These are phyloP conservation scores for Hypsizygus ulmarius DNA, from an alignment of 1,284 basidiomycete genomes.

Conservation along the genomic window DNA sequence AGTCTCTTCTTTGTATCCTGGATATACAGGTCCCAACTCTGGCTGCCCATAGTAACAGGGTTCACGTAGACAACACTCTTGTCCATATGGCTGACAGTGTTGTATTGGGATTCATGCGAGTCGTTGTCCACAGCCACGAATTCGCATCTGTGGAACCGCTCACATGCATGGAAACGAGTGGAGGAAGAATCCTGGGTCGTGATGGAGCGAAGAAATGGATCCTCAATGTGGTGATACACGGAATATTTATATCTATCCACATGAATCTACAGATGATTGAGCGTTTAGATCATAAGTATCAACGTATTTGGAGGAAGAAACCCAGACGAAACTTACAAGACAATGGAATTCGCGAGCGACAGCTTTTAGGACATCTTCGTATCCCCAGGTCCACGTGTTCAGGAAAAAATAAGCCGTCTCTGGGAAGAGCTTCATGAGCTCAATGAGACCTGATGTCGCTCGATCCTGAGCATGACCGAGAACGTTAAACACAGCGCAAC, in stretches of 20 bases:
- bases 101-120: slow-evolving; percentile 19
- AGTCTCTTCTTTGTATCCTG: slow-evolving; percentile 44
- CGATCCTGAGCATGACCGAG: slow-evolving; percentile 43
- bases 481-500: neutral
- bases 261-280: slow-evolving; percentile 70
- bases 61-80: slow-evolving; percentile 75
- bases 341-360: slow-evolving; percentile 63
- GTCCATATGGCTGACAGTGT: slow-evolving; percentile 39
- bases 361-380: slow-evolving; percentile 81
- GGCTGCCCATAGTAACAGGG: slow-evolving; percentile 60
- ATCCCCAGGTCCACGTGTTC: slow-evolving; percentile 93
- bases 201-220: slow-evolving; percentile 64
- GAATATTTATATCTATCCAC: slow-evolving; percentile 83
- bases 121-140: slow-evolving; percentile 50
- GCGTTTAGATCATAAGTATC: neutral
- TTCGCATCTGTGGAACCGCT: slow-evolving; percentile 74
- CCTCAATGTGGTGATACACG: slow-evolving; percentile 59
- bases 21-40: slow-evolving; percentile 63
- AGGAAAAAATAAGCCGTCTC: slow-evolving; percentile 76
- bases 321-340: slow-evolving; percentile 40
- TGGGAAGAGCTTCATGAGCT: slow-evolving; percentile 70
- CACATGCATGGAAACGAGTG: slow-evolving; percentile 91
- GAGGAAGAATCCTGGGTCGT: slow-evolving; percentile 57
- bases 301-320: neutral
- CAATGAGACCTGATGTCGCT: slow-evolving; percentile 65